Percentiles rank a stretch among this genome's conserved stretches.
Conservation (phyloP, 345 rosid species). For the Firmiana major region DNA sequence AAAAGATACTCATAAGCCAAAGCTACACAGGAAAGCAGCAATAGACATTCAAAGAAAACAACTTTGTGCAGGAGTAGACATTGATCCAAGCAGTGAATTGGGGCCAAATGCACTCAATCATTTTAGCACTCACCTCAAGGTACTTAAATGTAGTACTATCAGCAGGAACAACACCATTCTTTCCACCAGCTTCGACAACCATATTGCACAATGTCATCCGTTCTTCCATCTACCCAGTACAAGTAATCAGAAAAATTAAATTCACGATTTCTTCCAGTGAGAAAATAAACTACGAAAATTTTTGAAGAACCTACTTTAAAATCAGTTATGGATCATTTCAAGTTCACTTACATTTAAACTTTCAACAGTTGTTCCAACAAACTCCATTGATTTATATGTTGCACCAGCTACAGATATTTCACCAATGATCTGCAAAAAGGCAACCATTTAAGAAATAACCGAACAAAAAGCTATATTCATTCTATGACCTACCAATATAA, state of each 20-base stretch:
- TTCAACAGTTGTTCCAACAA: slow-evolving; percentile 85
- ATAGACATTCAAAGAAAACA: neutral
- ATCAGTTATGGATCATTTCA: neutral
- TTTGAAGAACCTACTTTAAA: neutral
- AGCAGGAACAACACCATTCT: slow-evolving; percentile 93
- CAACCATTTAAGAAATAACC: neutral
- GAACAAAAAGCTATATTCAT: neutral
- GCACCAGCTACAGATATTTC: slow-evolving; percentile 98
- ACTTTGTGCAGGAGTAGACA: neutral
- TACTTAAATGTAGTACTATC: slow-evolving; percentile 87
- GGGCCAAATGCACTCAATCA: neutral
- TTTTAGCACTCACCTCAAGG: slow-evolving; percentile 56
- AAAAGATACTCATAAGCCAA: slow-evolving; percentile 6
- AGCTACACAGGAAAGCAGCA: neutral
- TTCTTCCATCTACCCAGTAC: slow-evolving; percentile 80
- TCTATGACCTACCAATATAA: neutral
- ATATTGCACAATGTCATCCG: slow-evolving; percentile 98
- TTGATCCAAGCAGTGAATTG: neutral
- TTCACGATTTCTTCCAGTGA: neutral
- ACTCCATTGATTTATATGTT: slow-evolving; percentile 96
- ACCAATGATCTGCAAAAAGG: slow-evolving; percentile 73
- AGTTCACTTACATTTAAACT: slow-evolving; percentile 63
- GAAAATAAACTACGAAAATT: neutral
- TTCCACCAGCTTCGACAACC: slow-evolving; percentile 99
- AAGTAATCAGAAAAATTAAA: slow-evolving; percentile 11